These are phyloP conservation scores for Scedosporium boydii DNA, from an alignment of 2,329 filamentous ascomycete genomes.

Conservation along the genomic window DNA sequence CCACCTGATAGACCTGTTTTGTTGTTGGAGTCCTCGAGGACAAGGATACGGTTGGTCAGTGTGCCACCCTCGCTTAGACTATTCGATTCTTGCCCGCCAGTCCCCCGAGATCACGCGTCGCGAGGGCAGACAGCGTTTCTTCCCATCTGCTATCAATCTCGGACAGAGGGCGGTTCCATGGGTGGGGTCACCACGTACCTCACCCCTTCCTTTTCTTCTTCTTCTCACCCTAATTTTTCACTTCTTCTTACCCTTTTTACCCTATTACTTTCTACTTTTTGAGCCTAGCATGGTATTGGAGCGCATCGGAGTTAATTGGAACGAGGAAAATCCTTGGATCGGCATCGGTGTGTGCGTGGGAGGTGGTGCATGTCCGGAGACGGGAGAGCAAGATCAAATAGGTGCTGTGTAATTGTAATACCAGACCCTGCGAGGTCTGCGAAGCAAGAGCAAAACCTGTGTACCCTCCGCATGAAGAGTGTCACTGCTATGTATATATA, in stretches of 20 bases:
- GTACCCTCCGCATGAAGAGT: background rate
- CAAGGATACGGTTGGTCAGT: background rate
- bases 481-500: background rate
- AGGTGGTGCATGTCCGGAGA: background rate
- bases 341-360: background rate
- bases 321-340: background rate
- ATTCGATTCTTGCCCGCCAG: background rate
- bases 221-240: background rate
- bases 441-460: background rate
- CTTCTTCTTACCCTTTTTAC: background rate
- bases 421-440: background rate
- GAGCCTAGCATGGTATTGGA: background rate
- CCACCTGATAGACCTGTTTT: background rate
- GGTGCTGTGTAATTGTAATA: background rate
- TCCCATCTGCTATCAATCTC: background rate
- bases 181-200: background rate
- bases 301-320: background rate
- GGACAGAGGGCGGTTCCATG: background rate
- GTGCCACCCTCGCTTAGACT: background rate
- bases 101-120: background rate
- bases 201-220: background rate
- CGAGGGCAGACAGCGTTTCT: background rate
- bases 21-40: background rate
- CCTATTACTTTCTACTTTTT: background rate
- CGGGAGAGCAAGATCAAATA: background rate